Conservation (phyloP, 148 eudicot genomes). For the Polygonum aviculare region DNA sequence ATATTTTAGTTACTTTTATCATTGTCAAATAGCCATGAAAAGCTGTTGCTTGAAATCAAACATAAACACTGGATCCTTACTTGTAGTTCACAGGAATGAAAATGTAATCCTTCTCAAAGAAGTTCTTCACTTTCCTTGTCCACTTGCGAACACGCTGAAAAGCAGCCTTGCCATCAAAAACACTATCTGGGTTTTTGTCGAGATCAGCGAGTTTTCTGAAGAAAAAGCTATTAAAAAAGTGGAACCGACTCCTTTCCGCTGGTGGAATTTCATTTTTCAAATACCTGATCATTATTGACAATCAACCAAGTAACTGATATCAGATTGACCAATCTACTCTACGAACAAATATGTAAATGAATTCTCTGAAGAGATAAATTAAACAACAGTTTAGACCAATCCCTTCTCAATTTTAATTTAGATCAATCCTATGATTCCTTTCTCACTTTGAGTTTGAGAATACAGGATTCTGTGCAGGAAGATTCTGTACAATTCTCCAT, state of each 20-base stretch:
- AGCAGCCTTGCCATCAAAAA: conserved; percentile 76
- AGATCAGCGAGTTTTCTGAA: conserved; percentile 88
- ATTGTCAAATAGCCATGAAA: neutral
- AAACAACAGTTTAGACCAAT: neutral
- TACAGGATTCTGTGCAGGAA: neutral
- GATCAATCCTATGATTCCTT: neutral
- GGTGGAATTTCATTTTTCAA: conserved; percentile 51
- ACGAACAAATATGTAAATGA: neutral
- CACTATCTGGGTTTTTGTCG: conserved; percentile 70
- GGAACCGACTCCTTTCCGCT: conserved; percentile 47
- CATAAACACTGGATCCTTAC: conserved; percentile 30
- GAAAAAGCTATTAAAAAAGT: conserved; percentile 91
- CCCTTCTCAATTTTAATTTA: no score
- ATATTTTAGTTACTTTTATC: neutral
- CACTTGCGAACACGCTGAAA: conserved; percentile 96
- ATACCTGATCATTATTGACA: conserved; percentile 38
- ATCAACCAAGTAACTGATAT: neutral
- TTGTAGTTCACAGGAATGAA: conserved; percentile 93
- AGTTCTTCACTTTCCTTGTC: conserved; percentile 87
- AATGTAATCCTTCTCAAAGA: conserved; percentile 83
- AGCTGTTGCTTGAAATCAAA: neutral
- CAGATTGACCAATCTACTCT: neutral
- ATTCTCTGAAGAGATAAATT: neutral
- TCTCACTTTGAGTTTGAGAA: neutral
- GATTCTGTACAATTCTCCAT: neutral